phyloP scores from a whole-genome alignment of 2,329 filamentous ascomycete species.

The Ophiostoma sp. region DNA sequence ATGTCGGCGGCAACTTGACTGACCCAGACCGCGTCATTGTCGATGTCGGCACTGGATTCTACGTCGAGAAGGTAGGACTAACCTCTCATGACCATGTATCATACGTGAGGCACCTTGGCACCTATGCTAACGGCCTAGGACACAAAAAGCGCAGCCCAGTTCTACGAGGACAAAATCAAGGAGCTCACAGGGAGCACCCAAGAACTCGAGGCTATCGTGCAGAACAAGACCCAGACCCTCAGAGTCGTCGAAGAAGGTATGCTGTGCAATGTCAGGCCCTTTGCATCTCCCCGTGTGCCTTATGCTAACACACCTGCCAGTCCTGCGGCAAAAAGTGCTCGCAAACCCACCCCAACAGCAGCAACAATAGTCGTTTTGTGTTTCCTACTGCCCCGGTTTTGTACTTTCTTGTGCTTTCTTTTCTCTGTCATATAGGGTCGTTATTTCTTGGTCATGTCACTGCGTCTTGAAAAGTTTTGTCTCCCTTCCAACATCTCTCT shows the following conservation, averaged over 20 bases:
- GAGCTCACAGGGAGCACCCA: conserved; percentile 50
- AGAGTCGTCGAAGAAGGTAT: conserved; percentile 82
- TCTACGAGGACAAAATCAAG: conserved; percentile 53
- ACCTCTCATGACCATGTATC: background rate
- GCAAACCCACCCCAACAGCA: conserved; percentile 20
- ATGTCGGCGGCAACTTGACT: conserved; percentile 77
- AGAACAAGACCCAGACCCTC: conserved; percentile 75
- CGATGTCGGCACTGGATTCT: conserved; percentile 90
- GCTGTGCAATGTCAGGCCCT: background rate
- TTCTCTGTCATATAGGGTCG: background rate
- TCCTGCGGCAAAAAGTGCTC: conserved; percentile 38
- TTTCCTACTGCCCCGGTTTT: background rate
- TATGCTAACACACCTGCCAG: conserved; percentile 27
- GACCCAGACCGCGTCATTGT: conserved; percentile 75
- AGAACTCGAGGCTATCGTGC: conserved; percentile 52
- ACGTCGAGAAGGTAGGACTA: conserved; percentile 74
- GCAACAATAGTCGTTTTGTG: background rate
- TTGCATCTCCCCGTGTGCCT: background rate
- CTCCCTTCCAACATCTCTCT: background rate
- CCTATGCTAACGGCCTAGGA: conserved; percentile 35
- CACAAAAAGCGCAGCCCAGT: conserved; percentile 48
- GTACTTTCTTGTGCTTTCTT: background rate
- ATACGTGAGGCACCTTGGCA: background rate
- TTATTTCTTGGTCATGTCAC: background rate
- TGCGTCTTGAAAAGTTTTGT: conserved; percentile 12